Conservation (phyloP, 2,329 filamentous ascomycete genomes). For the Ophiostoma ulmi region DNA sequence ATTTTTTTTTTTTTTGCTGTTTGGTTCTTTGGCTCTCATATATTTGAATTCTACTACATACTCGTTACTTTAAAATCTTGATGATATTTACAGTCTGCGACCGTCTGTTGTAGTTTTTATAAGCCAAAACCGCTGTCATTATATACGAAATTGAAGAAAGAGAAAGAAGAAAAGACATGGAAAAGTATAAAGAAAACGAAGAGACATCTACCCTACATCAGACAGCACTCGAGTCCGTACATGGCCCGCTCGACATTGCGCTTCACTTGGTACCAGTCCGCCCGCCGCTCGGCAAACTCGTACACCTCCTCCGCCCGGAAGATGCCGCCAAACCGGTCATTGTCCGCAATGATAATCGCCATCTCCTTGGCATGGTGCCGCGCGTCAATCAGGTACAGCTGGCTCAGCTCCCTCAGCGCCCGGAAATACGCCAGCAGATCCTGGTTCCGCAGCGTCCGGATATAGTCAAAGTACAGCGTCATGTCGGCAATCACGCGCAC, state of each 20-base stretch:
- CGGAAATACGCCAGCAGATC: constrained; percentile 86
- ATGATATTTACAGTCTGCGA: background rate
- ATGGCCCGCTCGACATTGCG: constrained; percentile 89
- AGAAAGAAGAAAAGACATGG: background rate
- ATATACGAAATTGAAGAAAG: background rate
- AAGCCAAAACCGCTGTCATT: background rate
- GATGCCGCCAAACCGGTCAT: constrained; percentile 81
- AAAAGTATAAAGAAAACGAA: background rate
- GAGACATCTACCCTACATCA: constrained; percentile 66
- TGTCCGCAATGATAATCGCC: constrained; percentile 89
- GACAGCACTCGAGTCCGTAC: constrained; percentile 83
- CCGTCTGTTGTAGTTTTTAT: background rate
- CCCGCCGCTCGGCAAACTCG: constrained; percentile 88
- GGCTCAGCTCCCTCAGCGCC: constrained; percentile 83
- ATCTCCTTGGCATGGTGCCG: constrained; percentile 89
- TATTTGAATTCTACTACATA: background rate
- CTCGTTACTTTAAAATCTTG: background rate
- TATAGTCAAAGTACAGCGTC: constrained; percentile 85
- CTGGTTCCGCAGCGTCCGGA: constrained; percentile 73
- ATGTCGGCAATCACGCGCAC: constrained; percentile 94
- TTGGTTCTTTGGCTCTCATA: background rate
- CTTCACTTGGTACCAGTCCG: constrained; percentile 91
- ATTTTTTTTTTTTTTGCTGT: background rate
- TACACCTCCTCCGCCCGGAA: constrained; percentile 96
- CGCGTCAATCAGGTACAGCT: constrained; percentile 90